phyloP scores from a whole-genome alignment of 108 stramenopile species.

The Epithemia pelagica region DNA sequence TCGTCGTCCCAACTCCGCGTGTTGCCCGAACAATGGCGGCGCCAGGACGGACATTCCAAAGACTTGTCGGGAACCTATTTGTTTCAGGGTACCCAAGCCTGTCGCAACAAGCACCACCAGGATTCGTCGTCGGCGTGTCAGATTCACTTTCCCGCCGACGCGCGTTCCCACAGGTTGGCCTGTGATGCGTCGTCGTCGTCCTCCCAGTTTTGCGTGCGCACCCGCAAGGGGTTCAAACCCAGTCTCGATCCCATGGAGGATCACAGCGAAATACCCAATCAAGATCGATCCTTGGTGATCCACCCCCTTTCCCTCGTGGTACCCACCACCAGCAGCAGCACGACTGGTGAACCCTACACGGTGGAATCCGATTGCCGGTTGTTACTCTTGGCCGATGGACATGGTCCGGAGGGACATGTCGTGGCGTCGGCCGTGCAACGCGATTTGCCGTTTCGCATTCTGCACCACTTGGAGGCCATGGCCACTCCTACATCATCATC shows the following conservation, averaged over 20 bases:
- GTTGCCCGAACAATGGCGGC: too few relatives aligned
- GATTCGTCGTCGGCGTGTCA: not conserved
- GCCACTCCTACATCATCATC: too few relatives aligned
- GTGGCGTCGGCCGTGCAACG: constrained; percentile 36
- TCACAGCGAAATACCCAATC: constrained; percentile 32
- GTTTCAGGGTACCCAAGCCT: not conserved
- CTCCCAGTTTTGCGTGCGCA: too few relatives aligned
- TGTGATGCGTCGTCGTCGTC: not conserved
- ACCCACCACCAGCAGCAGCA: not conserved
- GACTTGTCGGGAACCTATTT: not conserved
- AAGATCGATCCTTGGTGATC: constrained; percentile 58
- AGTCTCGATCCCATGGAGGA: not conserved
- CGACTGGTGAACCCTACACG: too few relatives aligned
- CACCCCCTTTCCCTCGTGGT: constrained; percentile 13
- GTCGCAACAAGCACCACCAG: too few relatives aligned
- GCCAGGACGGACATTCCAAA: too few relatives aligned
- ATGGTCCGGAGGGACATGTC: constrained; percentile 50
- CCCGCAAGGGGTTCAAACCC: not conserved
- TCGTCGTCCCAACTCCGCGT: too few relatives aligned
- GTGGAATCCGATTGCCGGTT: constrained; percentile 28
- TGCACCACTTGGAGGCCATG: constrained; percentile 10
- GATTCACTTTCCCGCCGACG: not conserved
- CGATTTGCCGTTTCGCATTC: constrained; percentile 42
- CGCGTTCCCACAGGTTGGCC: not conserved
- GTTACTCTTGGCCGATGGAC: constrained; percentile 74